phyloP scores from a whole-genome alignment of 305 asterid genomes.

The Solanum hybrid region DNA sequence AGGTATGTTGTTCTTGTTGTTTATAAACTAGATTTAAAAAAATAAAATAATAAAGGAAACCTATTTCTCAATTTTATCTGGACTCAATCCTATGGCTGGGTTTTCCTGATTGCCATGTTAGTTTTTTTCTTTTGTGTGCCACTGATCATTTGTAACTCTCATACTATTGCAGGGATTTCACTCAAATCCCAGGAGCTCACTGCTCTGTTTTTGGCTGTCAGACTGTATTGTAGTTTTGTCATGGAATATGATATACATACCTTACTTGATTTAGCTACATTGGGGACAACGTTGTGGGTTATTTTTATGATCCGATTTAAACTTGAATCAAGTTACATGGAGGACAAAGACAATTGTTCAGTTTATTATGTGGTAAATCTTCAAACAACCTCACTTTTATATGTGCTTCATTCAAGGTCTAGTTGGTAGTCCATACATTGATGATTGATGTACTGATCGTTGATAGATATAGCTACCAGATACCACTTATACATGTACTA shows the following conservation, averaged over 20 bases:
- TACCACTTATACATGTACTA: neutral
- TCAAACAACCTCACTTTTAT: neutral
- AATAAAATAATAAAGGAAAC: neutral
- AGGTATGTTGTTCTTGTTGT: neutral
- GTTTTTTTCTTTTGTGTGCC: neutral
- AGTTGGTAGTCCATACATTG: neutral
- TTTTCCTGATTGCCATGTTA: neutral
- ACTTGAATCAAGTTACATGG: conserved; percentile 70
- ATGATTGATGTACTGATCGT: neutral
- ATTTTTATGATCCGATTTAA: conserved; percentile 70
- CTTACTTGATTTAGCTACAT: conserved; percentile 61
- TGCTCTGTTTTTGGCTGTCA: conserved; percentile 70
- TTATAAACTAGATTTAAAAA: neutral
- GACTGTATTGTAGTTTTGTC: conserved; percentile 72
- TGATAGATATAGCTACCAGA: neutral
- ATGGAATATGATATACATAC: conserved; percentile 89
- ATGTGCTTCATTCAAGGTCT: neutral
- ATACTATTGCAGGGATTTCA: conserved; percentile 56
- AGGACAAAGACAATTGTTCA: conserved; percentile 67
- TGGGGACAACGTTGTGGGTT: conserved; percentile 78
- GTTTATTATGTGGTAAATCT: conserved; percentile 59
- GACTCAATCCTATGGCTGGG: neutral
- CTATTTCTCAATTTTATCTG: neutral
- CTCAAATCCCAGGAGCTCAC: conserved; percentile 82
- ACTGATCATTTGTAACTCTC: neutral